Base-by-base conservation (phyloP, 257 asterid species). In the Solanum rostratum region DNA sequence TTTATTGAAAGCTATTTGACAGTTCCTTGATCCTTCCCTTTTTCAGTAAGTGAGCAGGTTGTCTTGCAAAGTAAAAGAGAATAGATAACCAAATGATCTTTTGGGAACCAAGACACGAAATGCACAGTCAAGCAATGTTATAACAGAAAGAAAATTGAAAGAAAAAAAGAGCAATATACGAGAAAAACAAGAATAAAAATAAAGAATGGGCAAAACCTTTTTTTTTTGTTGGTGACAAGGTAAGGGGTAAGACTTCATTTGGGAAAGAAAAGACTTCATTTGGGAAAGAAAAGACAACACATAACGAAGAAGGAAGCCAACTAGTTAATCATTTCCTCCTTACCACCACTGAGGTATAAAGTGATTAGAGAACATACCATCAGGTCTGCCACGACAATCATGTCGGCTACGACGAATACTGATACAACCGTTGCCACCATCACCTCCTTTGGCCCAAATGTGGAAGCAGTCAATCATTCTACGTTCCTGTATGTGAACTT, bases 361-460 rank as follows among this genome's bases (percentile, higher is more conserved):
- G 33, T 10, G n/a, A 18, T 74, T 30, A 53, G 83, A 86, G 85
- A 85, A 85, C 94, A 62, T 81, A 96, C 99, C 99, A 86, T 96
- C 99, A 86, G 98, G 92, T 91, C 62, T 92, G 59, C 99, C 99
- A 88, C 89, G 97, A 33, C 92, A 96, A 85, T 91, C 94, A 57
- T 88, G 95, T 71, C 97, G 93, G 88, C 97, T 93, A 63, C 93
- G 96, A n/a, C 92, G 97, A 69, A 90, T 89, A 89, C 98, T 95
- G 87, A 87, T 82, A 88, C 99, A 96, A 86, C 98, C 99, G 82
- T 87, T 95, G 65, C 98, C 99, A 78, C 98, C 99, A 74, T 96
- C 97, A 76, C 99, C 98, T 83, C 98, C 99, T 92, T 94, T 96
- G 87, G 98, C 97, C 89, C 93, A 85, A 66, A 96, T 81, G 88